phyloP scores from a whole-genome alignment of 306 rosid species.

The Glycine soja region DNA sequence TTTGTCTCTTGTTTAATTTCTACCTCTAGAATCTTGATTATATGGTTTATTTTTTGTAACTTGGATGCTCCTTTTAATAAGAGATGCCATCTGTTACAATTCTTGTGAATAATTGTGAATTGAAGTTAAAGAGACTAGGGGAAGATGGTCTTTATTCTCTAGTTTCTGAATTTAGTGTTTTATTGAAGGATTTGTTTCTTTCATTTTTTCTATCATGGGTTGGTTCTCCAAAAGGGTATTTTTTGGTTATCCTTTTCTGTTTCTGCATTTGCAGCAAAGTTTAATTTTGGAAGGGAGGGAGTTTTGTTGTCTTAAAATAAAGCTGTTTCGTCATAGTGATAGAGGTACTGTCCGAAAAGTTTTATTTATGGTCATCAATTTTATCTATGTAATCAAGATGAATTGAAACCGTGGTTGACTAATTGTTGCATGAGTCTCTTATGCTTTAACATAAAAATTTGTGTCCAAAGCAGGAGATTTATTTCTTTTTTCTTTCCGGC shows the following conservation, averaged over 20 bases:
- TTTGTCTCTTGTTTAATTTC: neutral
- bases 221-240: neutral
- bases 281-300: constrained; percentile 3
- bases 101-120: neutral
- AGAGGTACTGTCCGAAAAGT: neutral
- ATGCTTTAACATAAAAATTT: neutral
- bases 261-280: neutral
- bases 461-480: constrained; percentile 1
- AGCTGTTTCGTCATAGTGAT: neutral
- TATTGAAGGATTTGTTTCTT: constrained; percentile 17
- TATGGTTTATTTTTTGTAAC: neutral
- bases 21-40: neutral
- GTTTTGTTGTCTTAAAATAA: constrained; percentile 12
- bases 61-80: neutral
- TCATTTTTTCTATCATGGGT: neutral
- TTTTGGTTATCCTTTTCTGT: neutral
- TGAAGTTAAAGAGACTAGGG: neutral
- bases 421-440: constrained; percentile 1
- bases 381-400: neutral
- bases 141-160: neutral
- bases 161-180: neutral
- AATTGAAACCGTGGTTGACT: constrained; percentile 1
- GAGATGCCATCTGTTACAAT: constrained; percentile 6
- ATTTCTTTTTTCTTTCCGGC: constrained; percentile 18
- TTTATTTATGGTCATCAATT: constrained; percentile 8